Evolutionary conservation across 352 stramenopile genomes (phyloP).

Genomic region (Thalassiosira pacifica): DNA sequence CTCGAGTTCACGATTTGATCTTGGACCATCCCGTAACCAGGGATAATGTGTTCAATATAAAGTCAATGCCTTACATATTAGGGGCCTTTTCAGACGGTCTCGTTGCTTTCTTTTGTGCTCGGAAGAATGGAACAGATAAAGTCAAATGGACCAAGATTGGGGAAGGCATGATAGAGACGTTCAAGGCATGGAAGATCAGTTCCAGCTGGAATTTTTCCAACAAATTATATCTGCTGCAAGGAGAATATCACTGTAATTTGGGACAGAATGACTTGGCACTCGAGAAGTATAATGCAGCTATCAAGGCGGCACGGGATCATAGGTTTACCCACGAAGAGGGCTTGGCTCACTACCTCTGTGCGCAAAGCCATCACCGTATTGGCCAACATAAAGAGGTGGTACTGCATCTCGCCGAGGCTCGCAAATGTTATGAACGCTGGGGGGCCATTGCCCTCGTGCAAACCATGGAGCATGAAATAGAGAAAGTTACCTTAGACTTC

Average conservation of each 20-base stretch:
- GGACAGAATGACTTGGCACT: background rate
- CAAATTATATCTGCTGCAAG: constrained; percentile 1
- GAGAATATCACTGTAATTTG: background rate
- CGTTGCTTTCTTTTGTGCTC: background rate
- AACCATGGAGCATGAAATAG: background rate
- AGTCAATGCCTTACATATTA: constrained; percentile 7
- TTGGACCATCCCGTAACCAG: background rate
- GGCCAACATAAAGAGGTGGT: background rate
- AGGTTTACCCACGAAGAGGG: constrained; percentile 21
- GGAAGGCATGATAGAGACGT: constrained; percentile 2
- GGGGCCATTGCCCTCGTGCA: constrained; percentile 13
- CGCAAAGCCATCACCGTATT: background rate
- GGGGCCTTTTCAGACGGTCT: constrained; percentile 16
- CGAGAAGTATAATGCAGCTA: constrained; percentile 22
- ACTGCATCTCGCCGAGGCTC: background rate
- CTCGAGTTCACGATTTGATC: background rate
- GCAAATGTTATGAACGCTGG: constrained; percentile 14
- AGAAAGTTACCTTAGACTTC: too few species aligned
- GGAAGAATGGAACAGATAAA: background rate
- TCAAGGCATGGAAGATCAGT: constrained; percentile 2
- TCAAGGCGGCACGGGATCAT: constrained; percentile 8
- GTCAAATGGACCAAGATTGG: constrained; percentile 20
- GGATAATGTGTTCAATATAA: background rate
- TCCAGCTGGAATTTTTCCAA: constrained; percentile 26
- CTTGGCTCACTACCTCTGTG: constrained; percentile 6